These are phyloP conservation scores for Triticum turgidum DNA, from an alignment of 176 grass and related monocot genomes.

Conservation along the genomic window DNA sequence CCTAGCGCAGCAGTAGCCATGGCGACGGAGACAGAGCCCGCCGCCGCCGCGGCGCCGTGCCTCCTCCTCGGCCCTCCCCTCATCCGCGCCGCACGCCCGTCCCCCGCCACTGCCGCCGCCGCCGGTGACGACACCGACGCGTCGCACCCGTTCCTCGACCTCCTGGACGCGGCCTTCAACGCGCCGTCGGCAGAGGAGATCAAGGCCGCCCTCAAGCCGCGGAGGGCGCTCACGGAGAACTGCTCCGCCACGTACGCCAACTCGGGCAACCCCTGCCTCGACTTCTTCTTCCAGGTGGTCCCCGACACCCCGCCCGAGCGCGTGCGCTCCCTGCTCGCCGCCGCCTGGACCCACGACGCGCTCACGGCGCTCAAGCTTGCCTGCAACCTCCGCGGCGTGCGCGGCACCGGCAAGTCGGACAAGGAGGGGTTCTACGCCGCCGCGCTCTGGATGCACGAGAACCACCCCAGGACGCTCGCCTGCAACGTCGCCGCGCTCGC, in stretches of 20 bases:
- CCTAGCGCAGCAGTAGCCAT: not conserved
- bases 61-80: not conserved
- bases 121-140: not conserved
- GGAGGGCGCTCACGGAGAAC: constrained; percentile 38
- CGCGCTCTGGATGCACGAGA: constrained; percentile 43
- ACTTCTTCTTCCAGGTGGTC: constrained; percentile 69
- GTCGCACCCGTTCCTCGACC: constrained; percentile 27
- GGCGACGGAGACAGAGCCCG: not conserved
- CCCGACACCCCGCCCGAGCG: constrained; percentile 5
- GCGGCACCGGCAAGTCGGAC: constrained; percentile 48
- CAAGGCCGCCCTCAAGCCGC: not conserved
- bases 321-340: constrained; percentile 11
- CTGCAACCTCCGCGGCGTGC: constrained; percentile 66
- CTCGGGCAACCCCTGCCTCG: constrained; percentile 55
- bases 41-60: not conserved
- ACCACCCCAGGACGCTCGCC: constrained; percentile 32
- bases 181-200: not conserved
- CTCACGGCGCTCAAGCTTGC: constrained; percentile 43
- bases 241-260: constrained; percentile 33
- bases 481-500: constrained; percentile 35
- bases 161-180: constrained; percentile 42
- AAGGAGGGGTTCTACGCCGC: constrained; percentile 49
- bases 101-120: too few species aligned
- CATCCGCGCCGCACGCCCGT: not conserved
- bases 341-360: constrained; percentile 45